Conservation (phyloP, 495 filamentous ascomycete species). For the Arthonia radiata region DNA sequence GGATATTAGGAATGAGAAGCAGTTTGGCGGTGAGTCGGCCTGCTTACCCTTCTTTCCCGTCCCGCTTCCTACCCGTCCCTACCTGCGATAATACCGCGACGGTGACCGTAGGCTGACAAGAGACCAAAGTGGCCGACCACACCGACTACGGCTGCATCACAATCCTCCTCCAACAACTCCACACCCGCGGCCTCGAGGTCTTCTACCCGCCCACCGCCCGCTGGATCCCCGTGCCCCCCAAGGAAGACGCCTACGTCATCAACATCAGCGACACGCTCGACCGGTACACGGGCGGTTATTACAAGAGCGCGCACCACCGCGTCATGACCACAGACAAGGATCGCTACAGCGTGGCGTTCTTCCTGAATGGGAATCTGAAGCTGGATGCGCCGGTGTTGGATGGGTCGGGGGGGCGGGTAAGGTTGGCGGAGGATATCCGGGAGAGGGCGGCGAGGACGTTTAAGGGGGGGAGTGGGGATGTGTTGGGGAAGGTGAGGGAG, state of each 20-base stretch:
- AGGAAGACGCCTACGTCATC: slow-evolving; percentile 24
- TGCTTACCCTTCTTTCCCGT: too few relatives aligned
- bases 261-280: slow-evolving; percentile 27
- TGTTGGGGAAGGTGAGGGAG: too few relatives aligned
- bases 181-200: slow-evolving; percentile 19
- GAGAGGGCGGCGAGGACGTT: too few relatives aligned
- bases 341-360: slow-evolving; percentile 11
- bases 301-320: slow-evolving; percentile 16
- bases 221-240: slow-evolving; percentile 22
- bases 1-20: slow-evolving; percentile 11
- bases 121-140: slow-evolving; percentile 14
- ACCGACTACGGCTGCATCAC: slow-evolving; percentile 20
- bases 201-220: slow-evolving; percentile 13
- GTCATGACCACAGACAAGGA: slow-evolving; percentile 15
- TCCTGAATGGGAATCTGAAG: slow-evolving; percentile 12
- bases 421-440: too few relatives aligned
- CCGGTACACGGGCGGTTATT: slow-evolving; percentile 14
- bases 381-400: too few relatives aligned
- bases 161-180: slow-evolving; percentile 19
- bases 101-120: too few relatives aligned
- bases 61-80: slow-evolving; percentile 5
- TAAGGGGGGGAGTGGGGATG: too few relatives aligned
- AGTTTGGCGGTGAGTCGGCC: slow-evolving; percentile 20
- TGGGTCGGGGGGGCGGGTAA: too few relatives aligned
- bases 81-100: slow-evolving; percentile 5